These are phyloP conservation scores for Platanthera guangdongensis DNA, from an alignment of 106 monocot species.

Conservation along the genomic window DNA sequence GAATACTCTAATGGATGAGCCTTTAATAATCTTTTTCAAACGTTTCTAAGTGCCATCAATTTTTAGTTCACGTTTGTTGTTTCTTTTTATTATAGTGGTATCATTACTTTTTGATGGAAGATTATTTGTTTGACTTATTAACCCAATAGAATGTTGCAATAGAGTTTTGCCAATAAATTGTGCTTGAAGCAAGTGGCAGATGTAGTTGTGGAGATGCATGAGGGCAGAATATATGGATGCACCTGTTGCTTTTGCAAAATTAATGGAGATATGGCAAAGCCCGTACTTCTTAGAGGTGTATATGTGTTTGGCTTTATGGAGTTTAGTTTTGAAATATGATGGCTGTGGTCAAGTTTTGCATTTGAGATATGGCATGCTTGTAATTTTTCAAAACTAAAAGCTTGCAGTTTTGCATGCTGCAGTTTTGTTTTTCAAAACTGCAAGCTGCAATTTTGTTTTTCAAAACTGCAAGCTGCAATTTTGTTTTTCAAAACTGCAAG, in stretches of 20 bases:
- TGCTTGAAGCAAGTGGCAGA: not conserved
- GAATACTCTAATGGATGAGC: not conserved
- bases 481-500: too few relatives aligned
- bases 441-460: too few relatives aligned
- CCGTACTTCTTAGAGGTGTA: not conserved
- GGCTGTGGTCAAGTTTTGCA: not conserved
- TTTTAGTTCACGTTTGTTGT: not conserved
- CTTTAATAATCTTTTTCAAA: not conserved
- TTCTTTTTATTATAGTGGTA: not conserved
- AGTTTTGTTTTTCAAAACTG: too few relatives aligned
- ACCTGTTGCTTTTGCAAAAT: not conserved
- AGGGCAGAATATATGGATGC: not conserved
- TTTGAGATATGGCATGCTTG: too few relatives aligned
- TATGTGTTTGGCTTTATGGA: not conserved
- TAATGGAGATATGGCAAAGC: not conserved
- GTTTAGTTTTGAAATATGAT: not conserved
- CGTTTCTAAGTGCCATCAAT: not conserved
- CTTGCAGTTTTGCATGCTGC: too few relatives aligned
- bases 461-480: too few relatives aligned
- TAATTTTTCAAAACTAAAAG: too few relatives aligned
- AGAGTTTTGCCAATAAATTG: not conserved
- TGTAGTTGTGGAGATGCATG: not conserved
- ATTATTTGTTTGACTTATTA: not conserved
- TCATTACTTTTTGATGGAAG: not conserved
- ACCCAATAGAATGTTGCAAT: not conserved